Percentiles rank a stretch among this genome's conserved stretches.
Evolutionary conservation across 805 yeast species (phyloP).

Genomic region (Peterozyma xylosa): DNA sequence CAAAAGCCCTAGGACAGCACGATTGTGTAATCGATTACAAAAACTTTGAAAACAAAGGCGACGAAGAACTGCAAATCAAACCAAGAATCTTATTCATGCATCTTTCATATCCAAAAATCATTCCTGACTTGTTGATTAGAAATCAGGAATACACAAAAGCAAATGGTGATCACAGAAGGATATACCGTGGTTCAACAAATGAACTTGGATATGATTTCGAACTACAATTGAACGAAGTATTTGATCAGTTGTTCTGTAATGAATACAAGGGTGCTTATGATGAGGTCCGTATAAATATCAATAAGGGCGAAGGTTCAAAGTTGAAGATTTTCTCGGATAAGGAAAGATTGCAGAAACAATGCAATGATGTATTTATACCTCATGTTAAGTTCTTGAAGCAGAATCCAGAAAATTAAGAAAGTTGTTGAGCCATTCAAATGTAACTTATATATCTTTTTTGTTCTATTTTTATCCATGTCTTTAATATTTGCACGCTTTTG

Average conservation of each 20-base stretch:
- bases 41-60: conserved; percentile 13
- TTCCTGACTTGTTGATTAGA: conserved; percentile 20
- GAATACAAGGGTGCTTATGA: conserved; percentile 15
- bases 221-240: conserved; percentile 28
- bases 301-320: conserved; percentile 15
- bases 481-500: no score
- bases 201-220: conserved; percentile 30
- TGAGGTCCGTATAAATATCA: background rate
- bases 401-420: conserved; percentile 16
- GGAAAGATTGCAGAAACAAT: conserved; percentile 18
- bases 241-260: conserved; percentile 28
- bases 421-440: background rate
- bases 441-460: background rate
- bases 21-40: conserved; percentile 26
- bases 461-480: background rate
- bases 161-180: conserved; percentile 19
- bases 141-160: conserved; percentile 19
- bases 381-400: conserved; percentile 25
- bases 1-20: conserved; percentile 37
- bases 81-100: conserved; percentile 40
- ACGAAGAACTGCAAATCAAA: conserved; percentile 11
- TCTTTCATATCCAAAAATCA: conserved; percentile 49
- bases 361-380: conserved; percentile 25
- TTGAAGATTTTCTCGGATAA: conserved; percentile 18
- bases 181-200: conserved; percentile 18